Base-by-base conservation (phyloP, 257 asterid species). In the Solanum medicagineum region DNA sequence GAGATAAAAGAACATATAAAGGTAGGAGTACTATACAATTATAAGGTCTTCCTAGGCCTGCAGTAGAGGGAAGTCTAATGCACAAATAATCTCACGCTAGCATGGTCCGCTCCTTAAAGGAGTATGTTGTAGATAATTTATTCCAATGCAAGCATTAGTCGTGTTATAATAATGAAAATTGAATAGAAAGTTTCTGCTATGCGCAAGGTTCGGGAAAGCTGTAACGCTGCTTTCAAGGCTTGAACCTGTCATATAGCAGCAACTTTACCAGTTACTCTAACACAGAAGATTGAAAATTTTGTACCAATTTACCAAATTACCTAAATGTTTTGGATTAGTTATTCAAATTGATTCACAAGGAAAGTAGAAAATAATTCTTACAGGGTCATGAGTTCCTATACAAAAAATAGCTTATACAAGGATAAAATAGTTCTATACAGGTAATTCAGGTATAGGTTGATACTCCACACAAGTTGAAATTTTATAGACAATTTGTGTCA, bases 401-500 rank as follows among this genome's bases (percentile, higher is more conserved):
- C 19, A 24, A 49, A 24, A 77, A 49, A 77, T 49, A 24, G 40
- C 82, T 32, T 75, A 51, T 77, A 49, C 62, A 1, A 49, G 22
- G 62, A 32, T 49, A 22, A 22, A 24, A 60, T 24, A 75, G 62
- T 26, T 77, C 59, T 66, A 82, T 8, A 82, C 77, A 29, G 91
- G 91, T 19, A 91, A 86, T 42, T 92, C 88, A 13, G 80, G 80
- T 40, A 86, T 87, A 83, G 80, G 54, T n/a, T 79, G 84, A 82
- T 89, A 68, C 49, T 88, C 87, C 86, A 92, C 84, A 66, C 94
- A 93, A 75, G 81, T 85, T 1, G 92, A 89, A 87, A 94, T 89
- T 65, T 81, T 87, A 53, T 85, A 86, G 0, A 94, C 90, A 88
- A 94, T 90, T 12, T 91, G 92, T 2, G 89, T 47, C 98, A 94